Evolutionary conservation across 1,139 yeast species (phyloP), one percentile per base, ranked within the genome.

Genomic region (Kluyveromyces sp.): DNA sequence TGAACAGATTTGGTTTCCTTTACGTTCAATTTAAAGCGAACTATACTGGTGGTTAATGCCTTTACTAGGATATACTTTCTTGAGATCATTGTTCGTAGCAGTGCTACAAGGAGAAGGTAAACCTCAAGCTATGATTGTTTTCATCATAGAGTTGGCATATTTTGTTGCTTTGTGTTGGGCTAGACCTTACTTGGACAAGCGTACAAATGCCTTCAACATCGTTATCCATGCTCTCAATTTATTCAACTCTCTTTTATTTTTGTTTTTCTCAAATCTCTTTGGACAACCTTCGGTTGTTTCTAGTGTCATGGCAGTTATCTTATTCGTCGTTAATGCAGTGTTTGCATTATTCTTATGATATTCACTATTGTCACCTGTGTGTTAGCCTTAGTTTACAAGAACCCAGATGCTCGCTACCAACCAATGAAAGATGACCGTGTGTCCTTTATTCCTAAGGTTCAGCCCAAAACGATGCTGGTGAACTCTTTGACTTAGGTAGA

Each of bases 371-470:
- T 89, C 41, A 87, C 96, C 4, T 89, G 97, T 69, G 73, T 83
- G 7, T 73, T 88, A 65, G 96, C 97, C 0, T 68, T 90, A 56
- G 60, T 90, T 34, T 83, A 87, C 66, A 88, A 84, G 72, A 89
- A 92, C 65, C 98, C 98, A 48, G 98, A 92, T 67, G 81, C 94
- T 15, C 77, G 96, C 57, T 92, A 92, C 70, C 94, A 89, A 72
- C 97, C 97, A 56, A 87, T 92, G 88, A 84, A 85, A 58, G 98
- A 92, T 65, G 98, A 92, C 63, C 81, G 98, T 66, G 94, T 87
- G 47, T 86, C 96, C 26, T 92, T 92, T 67, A 83, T 81, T 53
- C 79, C 82, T 54, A 72, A 74, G 55, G 62, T 53, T 57, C 55
- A 58, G 43, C 68, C 66, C 39, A 73, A 74, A 67, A 66, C 27